A percentile compares a stretch with the other conserved stretches of the same genome.
Evolutionary conservation across 345 rosid genomes (phyloP).

Genomic region (Corchorus olitorius): DNA sequence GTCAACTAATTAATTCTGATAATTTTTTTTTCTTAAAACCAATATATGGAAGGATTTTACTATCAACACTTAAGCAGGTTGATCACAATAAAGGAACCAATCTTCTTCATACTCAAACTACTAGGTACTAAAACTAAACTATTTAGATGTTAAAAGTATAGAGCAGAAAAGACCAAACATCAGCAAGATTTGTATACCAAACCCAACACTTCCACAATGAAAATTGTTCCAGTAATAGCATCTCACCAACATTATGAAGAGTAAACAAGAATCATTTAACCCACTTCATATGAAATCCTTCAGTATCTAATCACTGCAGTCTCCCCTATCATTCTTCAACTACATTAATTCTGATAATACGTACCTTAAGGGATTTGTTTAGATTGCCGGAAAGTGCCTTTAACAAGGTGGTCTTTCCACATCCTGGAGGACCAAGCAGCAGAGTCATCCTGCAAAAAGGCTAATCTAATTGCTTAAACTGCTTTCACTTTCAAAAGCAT

Average conservation of each 20-base stretch:
- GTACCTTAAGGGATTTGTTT: conserved; percentile 56
- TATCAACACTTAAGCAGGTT: conserved; percentile 10
- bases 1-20: no score
- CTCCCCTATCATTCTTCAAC: conserved; percentile 38
- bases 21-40: no score
- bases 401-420: conserved; percentile 70
- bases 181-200: no score
- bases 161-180: no score
- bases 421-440: conserved; percentile 86
- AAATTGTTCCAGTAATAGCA: neutral
- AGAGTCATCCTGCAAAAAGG: conserved; percentile 53
- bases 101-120: conserved; percentile 9
- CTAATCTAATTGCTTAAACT: no score
- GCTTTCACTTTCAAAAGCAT: no score
- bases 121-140: conserved; percentile 7
- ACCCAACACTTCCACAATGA: neutral
- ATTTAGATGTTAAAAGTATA: no score
- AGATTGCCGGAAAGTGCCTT: conserved; percentile 70
- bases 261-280: neutral
- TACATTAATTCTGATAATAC: conserved; percentile 29
- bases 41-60: conserved; percentile 1
- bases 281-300: neutral
- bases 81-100: neutral
- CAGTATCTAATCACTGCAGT: neutral
- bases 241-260: conserved; percentile 6